phyloP scores from a whole-genome alignment of 805 yeast genomes.

The Lachancea lanzarotensis region DNA sequence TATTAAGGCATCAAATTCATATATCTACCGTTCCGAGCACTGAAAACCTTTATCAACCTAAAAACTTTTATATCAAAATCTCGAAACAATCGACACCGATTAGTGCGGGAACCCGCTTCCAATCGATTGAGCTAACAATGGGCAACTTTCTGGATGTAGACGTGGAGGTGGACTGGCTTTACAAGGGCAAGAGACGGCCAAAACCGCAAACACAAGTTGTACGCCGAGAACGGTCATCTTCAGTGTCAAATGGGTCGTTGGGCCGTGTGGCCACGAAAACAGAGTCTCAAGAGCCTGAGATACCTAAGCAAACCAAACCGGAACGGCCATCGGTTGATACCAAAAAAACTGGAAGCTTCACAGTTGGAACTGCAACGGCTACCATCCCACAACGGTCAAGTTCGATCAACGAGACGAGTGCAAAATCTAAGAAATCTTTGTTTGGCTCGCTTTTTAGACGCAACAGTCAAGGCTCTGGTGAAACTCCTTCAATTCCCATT shows the following conservation, averaged over 20 bases:
- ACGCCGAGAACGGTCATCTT: conserved; percentile 6
- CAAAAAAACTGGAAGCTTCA: too few species aligned
- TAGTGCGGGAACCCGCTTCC: background rate
- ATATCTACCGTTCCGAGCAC: background rate
- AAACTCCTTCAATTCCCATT: conserved; percentile 12
- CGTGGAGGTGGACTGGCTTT: conserved; percentile 81
- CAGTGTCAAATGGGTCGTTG: conserved; percentile 7
- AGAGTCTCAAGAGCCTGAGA: background rate
- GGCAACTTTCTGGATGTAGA: conserved; percentile 27
- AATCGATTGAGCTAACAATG: conserved; percentile 2
- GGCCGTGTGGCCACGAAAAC: conserved; percentile 4
- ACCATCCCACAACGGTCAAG: conserved; percentile 12
- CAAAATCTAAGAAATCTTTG: conserved; percentile 25
- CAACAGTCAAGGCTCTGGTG: conserved; percentile 9
- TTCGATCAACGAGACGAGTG: conserved; percentile 15
- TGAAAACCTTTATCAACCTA: background rate
- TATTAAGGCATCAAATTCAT: too few species aligned
- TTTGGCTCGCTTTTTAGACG: conserved; percentile 26
- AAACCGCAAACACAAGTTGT: conserved; percentile 2
- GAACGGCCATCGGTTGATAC: background rate
- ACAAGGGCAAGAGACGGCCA: conserved; percentile 49
- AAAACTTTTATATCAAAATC: background rate
- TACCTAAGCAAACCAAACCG: background rate
- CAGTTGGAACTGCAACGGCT: background rate
- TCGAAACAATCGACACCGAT: background rate